These are phyloP conservation scores for Aspergillus sp. DNA, from an alignment of 2,329 filamentous ascomycete genomes.

Conservation along the genomic window DNA sequence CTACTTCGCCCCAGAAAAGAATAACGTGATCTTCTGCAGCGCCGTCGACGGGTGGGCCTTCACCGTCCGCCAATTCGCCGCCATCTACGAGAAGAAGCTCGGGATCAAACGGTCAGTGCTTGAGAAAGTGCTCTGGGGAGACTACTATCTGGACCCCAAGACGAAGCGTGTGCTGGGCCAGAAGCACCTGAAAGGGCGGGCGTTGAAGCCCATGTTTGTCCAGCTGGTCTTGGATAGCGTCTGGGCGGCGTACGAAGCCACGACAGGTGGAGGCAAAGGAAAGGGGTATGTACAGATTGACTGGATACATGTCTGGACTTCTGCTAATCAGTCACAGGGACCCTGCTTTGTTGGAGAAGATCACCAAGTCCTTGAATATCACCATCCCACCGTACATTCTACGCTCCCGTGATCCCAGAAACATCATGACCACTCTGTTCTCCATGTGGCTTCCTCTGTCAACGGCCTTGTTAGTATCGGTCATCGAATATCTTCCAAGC, in stretches of 20 bases:
- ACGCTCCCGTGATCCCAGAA: constrained; percentile 76
- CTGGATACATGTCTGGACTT: neutral
- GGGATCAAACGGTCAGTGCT: constrained; percentile 85
- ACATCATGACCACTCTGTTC: constrained; percentile 83
- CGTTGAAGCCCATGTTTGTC: constrained; percentile 95
- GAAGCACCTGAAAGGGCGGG: constrained; percentile 89
- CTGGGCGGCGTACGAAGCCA: constrained; percentile 93
- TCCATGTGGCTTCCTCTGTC: constrained; percentile 88
- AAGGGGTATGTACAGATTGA: constrained; percentile 63
- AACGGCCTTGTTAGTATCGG: constrained; percentile 86
- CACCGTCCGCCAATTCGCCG: constrained; percentile 89
- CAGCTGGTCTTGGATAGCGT: constrained; percentile 93
- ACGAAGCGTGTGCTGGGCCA: constrained; percentile 87
- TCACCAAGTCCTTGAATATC: constrained; percentile 85
- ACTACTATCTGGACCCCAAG: constrained; percentile 94
- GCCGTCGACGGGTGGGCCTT: constrained; percentile 99
- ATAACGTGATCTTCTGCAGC: constrained; percentile 98
- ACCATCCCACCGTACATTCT: constrained; percentile 80
- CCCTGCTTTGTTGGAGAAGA: constrained; percentile 79
- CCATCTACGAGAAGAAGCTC: constrained; percentile 92
- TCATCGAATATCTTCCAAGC: constrained; percentile 87
- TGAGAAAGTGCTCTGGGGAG: constrained; percentile 95
- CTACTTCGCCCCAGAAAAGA: constrained; percentile 96
- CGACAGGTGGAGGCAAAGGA: constrained; percentile 74
- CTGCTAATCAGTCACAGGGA: constrained; percentile 57